These are phyloP conservation scores for Iris macrosiphon DNA, from an alignment of 106 monocot genomes.

Conservation along the genomic window DNA sequence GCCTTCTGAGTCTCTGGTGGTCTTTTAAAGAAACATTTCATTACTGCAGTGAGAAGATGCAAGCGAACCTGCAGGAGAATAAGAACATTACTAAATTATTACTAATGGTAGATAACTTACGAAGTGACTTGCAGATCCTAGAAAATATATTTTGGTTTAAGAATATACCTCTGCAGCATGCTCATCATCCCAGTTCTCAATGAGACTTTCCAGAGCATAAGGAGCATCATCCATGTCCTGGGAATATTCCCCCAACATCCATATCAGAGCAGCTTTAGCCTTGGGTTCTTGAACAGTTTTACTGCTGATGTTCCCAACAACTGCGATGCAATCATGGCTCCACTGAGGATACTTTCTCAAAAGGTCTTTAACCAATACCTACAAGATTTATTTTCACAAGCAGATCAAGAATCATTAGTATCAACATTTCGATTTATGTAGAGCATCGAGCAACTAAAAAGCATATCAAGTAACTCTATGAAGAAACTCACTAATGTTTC, in stretches of 20 bases:
- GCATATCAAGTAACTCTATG: background rate
- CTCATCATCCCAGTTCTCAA: constrained; percentile 97
- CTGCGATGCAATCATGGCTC: constrained; percentile 99
- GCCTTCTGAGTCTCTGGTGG: constrained; percentile 92
- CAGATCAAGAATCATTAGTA: background rate
- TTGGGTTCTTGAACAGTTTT: constrained; percentile 97
- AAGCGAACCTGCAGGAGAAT: constrained; percentile 65
- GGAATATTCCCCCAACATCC: constrained; percentile 99
- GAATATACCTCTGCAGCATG: constrained; percentile 67
- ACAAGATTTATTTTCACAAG: constrained; percentile 1
- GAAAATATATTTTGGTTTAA: background rate
- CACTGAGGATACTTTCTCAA: constrained; percentile 98
- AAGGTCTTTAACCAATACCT: constrained; percentile 98
- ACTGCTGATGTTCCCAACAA: constrained; percentile 99
- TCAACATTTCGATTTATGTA: background rate
- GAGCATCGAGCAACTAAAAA: background rate
- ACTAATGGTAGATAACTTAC: background rate
- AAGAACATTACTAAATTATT: background rate
- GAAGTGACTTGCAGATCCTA: background rate
- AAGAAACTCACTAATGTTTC: constrained; percentile 72
- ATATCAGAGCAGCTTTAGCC: constrained; percentile 92
- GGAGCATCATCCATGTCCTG: constrained; percentile 97
- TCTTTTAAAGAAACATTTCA: constrained; percentile 97
- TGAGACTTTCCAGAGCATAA: constrained; percentile 81
- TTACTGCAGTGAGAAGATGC: constrained; percentile 93